Evolutionary conservation across 2,329 filamentous ascomycete species (phyloP).

Genomic region (Coniosporium tulheliwenetii): DNA sequence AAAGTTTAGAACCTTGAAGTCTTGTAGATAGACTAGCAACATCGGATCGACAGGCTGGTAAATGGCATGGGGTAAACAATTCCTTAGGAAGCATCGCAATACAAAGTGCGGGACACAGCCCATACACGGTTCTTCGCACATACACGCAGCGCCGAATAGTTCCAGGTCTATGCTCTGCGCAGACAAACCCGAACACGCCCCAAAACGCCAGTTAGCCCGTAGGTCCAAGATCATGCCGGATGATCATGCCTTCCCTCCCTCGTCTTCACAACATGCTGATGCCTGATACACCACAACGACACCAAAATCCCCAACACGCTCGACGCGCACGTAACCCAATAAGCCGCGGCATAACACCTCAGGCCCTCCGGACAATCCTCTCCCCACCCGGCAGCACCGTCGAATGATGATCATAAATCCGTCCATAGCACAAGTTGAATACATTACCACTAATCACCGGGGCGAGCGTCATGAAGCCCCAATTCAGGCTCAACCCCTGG

Average conservation of each 20-base stretch:
- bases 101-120: too few relatives aligned
- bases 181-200: too few relatives aligned
- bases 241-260: slow-evolving; percentile 10
- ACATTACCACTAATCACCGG: slow-evolving; percentile 79
- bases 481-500: slow-evolving; percentile 79
- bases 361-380: slow-evolving; percentile 63
- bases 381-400: slow-evolving; percentile 52
- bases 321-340: slow-evolving; percentile 59
- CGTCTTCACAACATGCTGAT: slow-evolving; percentile 29
- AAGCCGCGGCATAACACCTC: slow-evolving; percentile 67
- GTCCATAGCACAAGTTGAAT: slow-evolving; percentile 85
- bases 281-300: slow-evolving; percentile 54
- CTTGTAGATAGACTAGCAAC: too few relatives aligned
- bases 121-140: too few relatives aligned
- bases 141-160: too few relatives aligned
- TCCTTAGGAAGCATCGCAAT: too few relatives aligned
- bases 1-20: too few relatives aligned
- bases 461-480: slow-evolving; percentile 86
- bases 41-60: too few relatives aligned
- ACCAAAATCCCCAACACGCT: slow-evolving; percentile 54
- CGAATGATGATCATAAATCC: slow-evolving; percentile 68
- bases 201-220: too few relatives aligned
- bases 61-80: too few relatives aligned
- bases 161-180: too few relatives aligned
- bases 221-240: too few relatives aligned